Base-by-base conservation (phyloP, 202 grass and related monocot species). In the Thinopyrum obtusiflorum region DNA sequence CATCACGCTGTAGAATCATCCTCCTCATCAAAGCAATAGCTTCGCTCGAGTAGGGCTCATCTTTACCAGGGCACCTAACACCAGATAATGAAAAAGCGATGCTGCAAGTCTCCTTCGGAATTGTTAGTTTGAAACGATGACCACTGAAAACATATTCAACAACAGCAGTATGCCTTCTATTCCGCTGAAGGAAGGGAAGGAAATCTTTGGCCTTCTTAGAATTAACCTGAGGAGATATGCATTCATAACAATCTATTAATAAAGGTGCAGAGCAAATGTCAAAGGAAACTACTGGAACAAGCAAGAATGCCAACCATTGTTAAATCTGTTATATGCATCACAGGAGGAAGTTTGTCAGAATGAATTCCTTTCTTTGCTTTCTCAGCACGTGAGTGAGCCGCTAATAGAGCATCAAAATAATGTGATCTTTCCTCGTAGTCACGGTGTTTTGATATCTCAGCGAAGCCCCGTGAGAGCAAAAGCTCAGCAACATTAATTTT, bases 71-170 rank as follows among this genome's bases (percentile, higher is more conserved):
- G 65, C 90, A 92, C 7, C 91, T 85, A 83, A 93, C 91, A 72
- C 91, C 89, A 51, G 91, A 97, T 40, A 97, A 86, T 23, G 94
- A 89, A 7, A 97, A 97, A 20, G 91, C 85, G 33, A 97, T 92
- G 59, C 64, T 93, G 53, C 87, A 88, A 0, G 89, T 93, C 85
- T 97, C 91, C 55, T 97, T 97, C 25, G 91, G 94, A n/a, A 97
- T 93, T 15, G 90, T 82, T 13, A 97, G 51, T 74, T 99, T 99
- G 83, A 99, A 99, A 24, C 97, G 93, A 86, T 99, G 97, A 20
- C 97, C 93, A 28, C 97, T 99, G 75, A 99, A 90, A 65, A 99
- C 92, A 90, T 99, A 99, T 84, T 99, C 97, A 83, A 99, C 93
- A 4, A 99, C 66, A 3, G 97, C 97, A 1, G 93, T 51, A 83